Evolutionary conservation across 2,329 filamentous ascomycete species (phyloP), one percentile per base, ranked within the genome.

Genomic region (Calcarisporium arbuscula): DNA sequence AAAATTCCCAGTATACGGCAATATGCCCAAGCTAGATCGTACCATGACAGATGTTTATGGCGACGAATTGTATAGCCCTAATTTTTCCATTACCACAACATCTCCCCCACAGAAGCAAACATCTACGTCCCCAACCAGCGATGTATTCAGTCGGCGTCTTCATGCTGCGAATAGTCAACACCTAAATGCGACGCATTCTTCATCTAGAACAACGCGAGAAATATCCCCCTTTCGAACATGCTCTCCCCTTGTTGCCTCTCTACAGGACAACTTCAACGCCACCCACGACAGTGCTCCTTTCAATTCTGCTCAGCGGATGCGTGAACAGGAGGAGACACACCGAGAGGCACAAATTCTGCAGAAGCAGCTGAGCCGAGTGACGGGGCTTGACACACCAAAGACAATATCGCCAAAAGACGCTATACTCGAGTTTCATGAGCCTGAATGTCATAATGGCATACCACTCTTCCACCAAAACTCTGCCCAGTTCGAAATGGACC

Each of bases 351-450:
- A 62, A 34, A 53, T 62, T 8, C 44, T 65, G 14, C 64, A 62
- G 27, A 60, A 67, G 15, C 63, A 68, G 22, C 50, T 68, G 42
- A 45, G 34, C 43, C 56, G 37, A 51, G 61, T 43, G 48, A 45
- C 62, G 19, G 58, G 70, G 29, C 63, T 67, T 1, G 57, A 68
- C 6, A 72, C 70, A 0, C 71, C 82, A n/a, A 85, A 86, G 59
- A 95, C 90, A 0, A 95, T 98, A 30, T 96, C 90, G 2, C 92
- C 90, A 17, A 94, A 94, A 62, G 90, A 96, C 51, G 85, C 89
- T 2, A 63, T 94, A 40, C 64, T 95, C 32, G 89, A 95, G 40
- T 95, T 89, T 54, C 76, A 82, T 41, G 86, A 92, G 25, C 60
- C 68, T 0, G 84, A 89, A 4, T 79, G 82, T 14, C 81, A 82